phyloP scores from a whole-genome alignment of 805 yeast genomes.

The Candida coleopterorum region DNA sequence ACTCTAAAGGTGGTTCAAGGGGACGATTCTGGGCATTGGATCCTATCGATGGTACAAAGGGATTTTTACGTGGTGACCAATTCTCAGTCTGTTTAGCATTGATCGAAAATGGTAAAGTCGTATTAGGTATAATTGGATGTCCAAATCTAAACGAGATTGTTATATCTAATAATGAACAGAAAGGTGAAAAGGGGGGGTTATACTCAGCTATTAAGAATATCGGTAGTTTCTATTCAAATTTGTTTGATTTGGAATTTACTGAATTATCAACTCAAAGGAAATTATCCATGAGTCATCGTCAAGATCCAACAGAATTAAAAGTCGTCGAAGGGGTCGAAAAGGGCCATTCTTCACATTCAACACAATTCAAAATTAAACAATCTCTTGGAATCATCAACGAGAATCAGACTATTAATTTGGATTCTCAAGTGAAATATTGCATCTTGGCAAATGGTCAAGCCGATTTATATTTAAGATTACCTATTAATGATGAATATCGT shows the following conservation, averaged over 20 bases:
- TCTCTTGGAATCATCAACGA: constrained; percentile 39
- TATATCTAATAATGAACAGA: constrained; percentile 27
- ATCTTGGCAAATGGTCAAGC: constrained; percentile 87
- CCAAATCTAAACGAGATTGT: constrained; percentile 74
- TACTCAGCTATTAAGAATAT: constrained; percentile 63
- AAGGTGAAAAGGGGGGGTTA: constrained; percentile 57
- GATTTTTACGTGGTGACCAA: constrained; percentile 92
- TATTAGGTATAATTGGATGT: constrained; percentile 92
- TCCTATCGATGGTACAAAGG: constrained; percentile 97
- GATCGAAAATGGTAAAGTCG: constrained; percentile 78
- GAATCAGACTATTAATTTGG: constrained; percentile 69
- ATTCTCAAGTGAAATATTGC: constrained; percentile 96
- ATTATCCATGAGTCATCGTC: constrained; percentile 50
- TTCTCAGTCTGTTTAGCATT: constrained; percentile 94
- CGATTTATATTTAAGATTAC: constrained; percentile 85
- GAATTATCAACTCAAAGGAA: constrained; percentile 26
- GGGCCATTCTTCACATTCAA: constrained; percentile 88
- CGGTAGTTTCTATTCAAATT: constrained; percentile 57
- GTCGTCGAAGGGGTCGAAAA: constrained; percentile 94
- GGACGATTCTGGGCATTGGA: constrained; percentile 97
- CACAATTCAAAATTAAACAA: constrained; percentile 71
- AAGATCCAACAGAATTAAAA: constrained; percentile 46
- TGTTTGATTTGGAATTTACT: constrained; percentile 35
- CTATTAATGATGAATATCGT: constrained; percentile 66
- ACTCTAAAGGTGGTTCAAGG: constrained; percentile 67